Conservation (phyloP, 345 rosid species). For the Lenwebbia sp. region DNA sequence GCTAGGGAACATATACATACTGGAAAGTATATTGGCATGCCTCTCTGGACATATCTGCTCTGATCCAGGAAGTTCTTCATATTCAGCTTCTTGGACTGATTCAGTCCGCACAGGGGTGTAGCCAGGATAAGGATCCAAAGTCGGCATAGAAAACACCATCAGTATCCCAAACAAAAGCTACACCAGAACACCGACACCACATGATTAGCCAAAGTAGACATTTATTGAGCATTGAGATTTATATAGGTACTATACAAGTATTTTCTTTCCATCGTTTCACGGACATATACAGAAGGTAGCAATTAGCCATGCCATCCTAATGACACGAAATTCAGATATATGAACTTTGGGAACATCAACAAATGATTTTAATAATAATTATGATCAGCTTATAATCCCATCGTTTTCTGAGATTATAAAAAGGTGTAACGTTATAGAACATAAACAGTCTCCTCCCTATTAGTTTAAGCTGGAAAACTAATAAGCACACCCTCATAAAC, state of each 20-base stretch:
- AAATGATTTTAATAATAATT: background rate
- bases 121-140: slow-evolving; percentile 88
- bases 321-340: background rate
- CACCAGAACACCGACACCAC: slow-evolving; percentile 5
- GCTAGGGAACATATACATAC: slow-evolving; percentile 27
- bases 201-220: background rate
- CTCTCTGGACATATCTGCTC: slow-evolving; percentile 91
- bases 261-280: background rate
- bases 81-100: slow-evolving; percentile 51
- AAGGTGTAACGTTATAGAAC: background rate
- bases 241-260: background rate
- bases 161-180: slow-evolving; percentile 87
- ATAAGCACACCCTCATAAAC: background rate
- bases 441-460: background rate
- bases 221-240: background rate
- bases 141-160: slow-evolving; percentile 63
- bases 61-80: slow-evolving; percentile 89
- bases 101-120: slow-evolving; percentile 55
- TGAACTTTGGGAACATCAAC: background rate
- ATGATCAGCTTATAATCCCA: background rate
- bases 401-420: background rate
- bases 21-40: slow-evolving; percentile 59
- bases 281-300: background rate
- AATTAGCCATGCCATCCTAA: background rate
- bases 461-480: background rate